Conservation (phyloP, 192 early-diverging fungal genomes). For the Borealophlyctis nickersoniae region DNA sequence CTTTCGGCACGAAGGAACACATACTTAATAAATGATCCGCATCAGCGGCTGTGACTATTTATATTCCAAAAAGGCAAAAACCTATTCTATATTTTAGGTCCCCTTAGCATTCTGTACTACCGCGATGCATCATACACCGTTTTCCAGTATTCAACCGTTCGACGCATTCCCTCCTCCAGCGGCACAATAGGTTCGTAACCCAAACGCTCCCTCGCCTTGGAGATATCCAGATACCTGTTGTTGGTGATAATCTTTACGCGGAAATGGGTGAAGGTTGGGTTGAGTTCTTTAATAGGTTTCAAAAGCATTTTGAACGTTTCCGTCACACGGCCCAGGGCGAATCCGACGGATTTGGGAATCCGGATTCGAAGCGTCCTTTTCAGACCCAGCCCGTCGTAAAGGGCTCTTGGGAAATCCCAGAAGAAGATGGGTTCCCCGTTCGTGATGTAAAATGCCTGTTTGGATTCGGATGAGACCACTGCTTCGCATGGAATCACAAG, state of each 20-base stretch:
- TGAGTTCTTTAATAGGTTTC: constrained; percentile 54
- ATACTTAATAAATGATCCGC: too few species aligned
- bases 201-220: constrained; percentile 72
- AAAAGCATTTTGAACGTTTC: constrained; percentile 60
- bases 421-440: constrained; percentile 86
- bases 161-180: constrained; percentile 52
- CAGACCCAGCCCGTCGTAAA: constrained; percentile 38
- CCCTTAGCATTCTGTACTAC: too few species aligned
- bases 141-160: constrained; percentile 40
- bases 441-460: constrained; percentile 85
- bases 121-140: constrained; percentile 6
- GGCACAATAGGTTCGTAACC: constrained; percentile 61
- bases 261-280: constrained; percentile 74
- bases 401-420: constrained; percentile 78
- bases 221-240: constrained; percentile 85
- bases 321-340: constrained; percentile 63
- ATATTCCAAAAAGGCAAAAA: too few species aligned
- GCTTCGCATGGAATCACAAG: too few species aligned
- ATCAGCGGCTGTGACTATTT: too few species aligned
- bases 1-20: too few species aligned
- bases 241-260: constrained; percentile 73
- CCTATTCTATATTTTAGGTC: too few species aligned
- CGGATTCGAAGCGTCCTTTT: constrained; percentile 21
- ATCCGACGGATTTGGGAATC: constrained; percentile 39
- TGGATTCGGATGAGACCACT: constrained; percentile 28